Base-by-base conservation (phyloP, 2,329 filamentous ascomycete genomes). In the Echinosphaeria canescens region DNA sequence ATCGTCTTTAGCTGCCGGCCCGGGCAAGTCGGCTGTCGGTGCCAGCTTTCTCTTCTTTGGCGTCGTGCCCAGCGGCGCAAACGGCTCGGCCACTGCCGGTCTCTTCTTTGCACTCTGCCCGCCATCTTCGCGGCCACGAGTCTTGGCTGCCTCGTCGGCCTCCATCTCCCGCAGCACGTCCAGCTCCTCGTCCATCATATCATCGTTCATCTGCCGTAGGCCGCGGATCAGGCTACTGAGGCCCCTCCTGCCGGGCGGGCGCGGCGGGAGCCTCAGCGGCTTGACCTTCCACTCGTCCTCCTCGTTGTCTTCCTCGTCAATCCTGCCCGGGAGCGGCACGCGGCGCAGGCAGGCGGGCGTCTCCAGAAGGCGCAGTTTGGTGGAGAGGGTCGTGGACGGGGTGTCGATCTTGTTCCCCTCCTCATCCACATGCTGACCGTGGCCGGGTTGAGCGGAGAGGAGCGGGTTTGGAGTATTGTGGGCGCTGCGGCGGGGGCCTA, bases 141-240 rank as follows among this genome's bases (percentile, higher is more conserved):
- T n/a, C n/a, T n/a, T n/a, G n/a, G n/a, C n/a, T 36, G 35, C 10
- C 33, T 32, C 27, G 29, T 37, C 29, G 38, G 36, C 44, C 20
- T 55, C 59, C 15, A 49, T 45, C 43, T 85, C 78, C n/a, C 62
- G 61, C 41, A 85, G 49, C 2, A 72, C 67, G 6, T 82, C 76
- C 32, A 78, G 50, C 18, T 85, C 75, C 15, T 84, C 76, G 27
- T 80, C 75, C 28, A 73, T 51, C 12, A 54, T 53, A 24, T 76
- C 65, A 27, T 80, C 73, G 42, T 80, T 70, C 29, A 78, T 56
- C 40, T 68, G 70, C 32, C 72, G 59, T 35, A 85, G 51, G 14
- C 64, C 64, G 13, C 73, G 70, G 13, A 85, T 71, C 35, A 84
- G 73, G 33, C 66, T 71, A 42, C 75, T 84, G 29, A 88, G 47